phyloP scores from a whole-genome alignment of 2,329 filamentous ascomycete species.

The Penicillium glabrum region DNA sequence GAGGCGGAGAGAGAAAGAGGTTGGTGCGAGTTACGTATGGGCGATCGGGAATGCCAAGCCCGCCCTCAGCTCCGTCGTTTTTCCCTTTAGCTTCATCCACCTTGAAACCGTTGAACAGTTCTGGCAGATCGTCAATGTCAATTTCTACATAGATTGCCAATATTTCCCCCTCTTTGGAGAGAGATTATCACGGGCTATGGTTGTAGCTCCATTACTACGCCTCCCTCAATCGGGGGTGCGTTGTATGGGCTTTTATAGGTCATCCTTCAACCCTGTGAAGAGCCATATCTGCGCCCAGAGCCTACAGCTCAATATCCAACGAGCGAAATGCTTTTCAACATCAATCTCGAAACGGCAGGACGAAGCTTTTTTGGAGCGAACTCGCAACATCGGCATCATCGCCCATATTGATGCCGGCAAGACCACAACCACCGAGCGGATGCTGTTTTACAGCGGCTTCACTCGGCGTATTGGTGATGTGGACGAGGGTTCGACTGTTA shows the following conservation, averaged over 20 bases:
- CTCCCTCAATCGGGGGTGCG: constrained; percentile 25
- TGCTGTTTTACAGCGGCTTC: constrained; percentile 94
- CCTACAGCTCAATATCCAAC: constrained; percentile 1
- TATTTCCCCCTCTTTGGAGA: neutral
- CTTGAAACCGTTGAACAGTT: neutral
- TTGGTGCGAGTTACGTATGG: constrained; percentile 18
- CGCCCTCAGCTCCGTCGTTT: constrained; percentile 17
- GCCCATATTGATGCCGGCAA: constrained; percentile 99
- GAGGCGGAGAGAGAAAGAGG: constrained; percentile 1
- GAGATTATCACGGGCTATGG: constrained; percentile 24
- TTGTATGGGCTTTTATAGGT: constrained; percentile 20
- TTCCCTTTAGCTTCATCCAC: neutral
- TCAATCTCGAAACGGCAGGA: constrained; percentile 20
- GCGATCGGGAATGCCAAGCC: constrained; percentile 23
- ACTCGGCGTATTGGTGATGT: constrained; percentile 90
- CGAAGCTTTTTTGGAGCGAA: constrained; percentile 58
- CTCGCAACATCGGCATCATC: constrained; percentile 96
- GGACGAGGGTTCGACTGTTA: constrained; percentile 94
- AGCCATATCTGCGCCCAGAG: constrained; percentile 6
- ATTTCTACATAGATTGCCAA: neutral
- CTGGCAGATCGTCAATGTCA: neutral
- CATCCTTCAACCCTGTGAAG: constrained; percentile 6
- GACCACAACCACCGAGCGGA: constrained; percentile 97
- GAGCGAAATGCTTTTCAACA: constrained; percentile 30
- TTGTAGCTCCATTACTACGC: constrained; percentile 32